Base-by-base conservation (phyloP, 2,329 filamentous ascomycete species). In the Akanthomyces lecanii region DNA sequence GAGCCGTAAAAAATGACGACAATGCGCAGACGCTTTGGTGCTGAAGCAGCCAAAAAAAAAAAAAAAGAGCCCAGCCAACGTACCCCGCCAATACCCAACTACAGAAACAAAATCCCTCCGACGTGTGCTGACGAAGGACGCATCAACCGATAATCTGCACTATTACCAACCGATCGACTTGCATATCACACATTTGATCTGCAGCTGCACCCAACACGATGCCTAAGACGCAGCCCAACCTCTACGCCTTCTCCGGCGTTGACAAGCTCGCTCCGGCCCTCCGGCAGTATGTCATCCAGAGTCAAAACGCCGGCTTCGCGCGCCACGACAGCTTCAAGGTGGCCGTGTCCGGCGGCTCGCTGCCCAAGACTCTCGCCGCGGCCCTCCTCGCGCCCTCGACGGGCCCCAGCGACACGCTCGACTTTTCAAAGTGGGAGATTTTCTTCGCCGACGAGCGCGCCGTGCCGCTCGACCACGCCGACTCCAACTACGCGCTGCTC, bases 371-470 rank as follows among this genome's bases (percentile, higher is more conserved):
- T 16, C 88, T 99, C 48, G 92, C 92, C 52, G 86, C 91, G 75
- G 92, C 92, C 11, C 86, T 98, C 12, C 85, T 98, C 30, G 73
- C 85, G 69, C 78, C 72, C 68, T 77, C 78, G 36, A 72, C 76
- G 25, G 79, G 77, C 11, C 72, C 77, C 48, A 74, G 88, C 63
- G 90, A 92, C 72, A 82, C 79, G 4, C 78, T 93, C 68, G 82
- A 89, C 70, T 97, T 96, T 77, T 81, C 83, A 74, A 92, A 91
- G 76, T 99, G 95, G 95, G 91, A 98, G 72, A 91, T 99, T 73
- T 99, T 98, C 83, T 98, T 97, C 77, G 94, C 94, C 73, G 95
- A 99, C 75, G 95, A 99, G 82, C 91, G 95, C 72, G 91, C 91
- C 69, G 95, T 98, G 60, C 90, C 95, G 25, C 88, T 97, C 69